A percentile compares a stretch with the other conserved stretches of the same genome.
These are phyloP conservation scores for Spathaspora girioi DNA, from an alignment of 805 yeast species.

Conservation along the genomic window DNA sequence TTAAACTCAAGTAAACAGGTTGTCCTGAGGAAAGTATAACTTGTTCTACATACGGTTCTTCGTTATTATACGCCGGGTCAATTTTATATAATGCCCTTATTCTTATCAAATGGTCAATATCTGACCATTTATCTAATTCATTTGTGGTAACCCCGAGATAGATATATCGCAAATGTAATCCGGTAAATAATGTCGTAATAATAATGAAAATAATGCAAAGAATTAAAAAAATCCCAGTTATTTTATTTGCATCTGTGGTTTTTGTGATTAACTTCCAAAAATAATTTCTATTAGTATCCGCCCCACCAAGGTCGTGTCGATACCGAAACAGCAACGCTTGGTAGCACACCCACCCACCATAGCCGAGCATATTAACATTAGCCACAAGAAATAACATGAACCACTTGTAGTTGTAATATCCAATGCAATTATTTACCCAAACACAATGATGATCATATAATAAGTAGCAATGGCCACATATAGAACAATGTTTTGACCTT, in stretches of 20 bases:
- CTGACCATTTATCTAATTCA: conserved; percentile 71
- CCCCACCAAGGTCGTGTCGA: background rate
- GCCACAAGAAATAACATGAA: conserved; percentile 53
- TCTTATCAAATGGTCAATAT: conserved; percentile 46
- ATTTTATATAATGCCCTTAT: conserved; percentile 24
- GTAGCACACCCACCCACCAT: conserved; percentile 40
- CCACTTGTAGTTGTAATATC: conserved; percentile 58
- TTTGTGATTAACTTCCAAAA: conserved; percentile 19
- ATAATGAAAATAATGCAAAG: conserved; percentile 36
- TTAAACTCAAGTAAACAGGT: conserved; percentile 25
- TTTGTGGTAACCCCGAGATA: conserved; percentile 72
- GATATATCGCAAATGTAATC: conserved; percentile 47
- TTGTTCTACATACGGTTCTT: conserved; percentile 20
- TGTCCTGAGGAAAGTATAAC: conserved; percentile 11
- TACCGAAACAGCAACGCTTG: conserved; percentile 12
- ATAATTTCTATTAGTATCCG: background rate
- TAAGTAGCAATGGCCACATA: conserved; percentile 53
- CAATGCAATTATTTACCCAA: conserved; percentile 74
- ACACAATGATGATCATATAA: conserved; percentile 59
- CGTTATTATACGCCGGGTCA: conserved; percentile 6
- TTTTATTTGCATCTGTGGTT: conserved; percentile 30
- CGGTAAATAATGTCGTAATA: conserved; percentile 34
- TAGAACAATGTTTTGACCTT: conserved; percentile 59
- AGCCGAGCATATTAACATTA: conserved; percentile 39
- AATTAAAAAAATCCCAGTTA: conserved; percentile 40